phyloP scores from a whole-genome alignment of 1,284 basidiomycete species.

The Prillingera fragicola region DNA sequence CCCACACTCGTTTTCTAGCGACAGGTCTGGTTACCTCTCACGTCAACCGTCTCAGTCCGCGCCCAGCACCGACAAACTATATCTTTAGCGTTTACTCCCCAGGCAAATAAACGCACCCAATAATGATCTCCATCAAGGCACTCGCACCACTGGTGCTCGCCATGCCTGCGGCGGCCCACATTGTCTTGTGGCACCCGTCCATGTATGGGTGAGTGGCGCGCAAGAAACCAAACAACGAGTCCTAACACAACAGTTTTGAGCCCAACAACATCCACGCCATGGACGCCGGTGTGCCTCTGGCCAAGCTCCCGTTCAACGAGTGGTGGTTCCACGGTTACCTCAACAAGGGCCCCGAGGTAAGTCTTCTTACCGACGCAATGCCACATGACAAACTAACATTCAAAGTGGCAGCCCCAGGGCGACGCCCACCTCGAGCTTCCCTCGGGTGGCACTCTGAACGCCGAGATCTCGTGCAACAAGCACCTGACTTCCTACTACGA shows the following conservation, averaged over 20 bases:
- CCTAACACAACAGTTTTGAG: slow-evolving; percentile 3
- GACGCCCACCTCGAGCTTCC: slow-evolving; percentile 36
- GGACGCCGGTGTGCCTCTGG: slow-evolving; percentile 3
- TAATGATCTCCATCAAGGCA: too few species aligned
- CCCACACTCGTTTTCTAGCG: too few species aligned
- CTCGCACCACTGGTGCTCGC: too few species aligned
- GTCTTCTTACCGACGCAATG: slow-evolving; percentile 27
- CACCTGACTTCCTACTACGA: slow-evolving; percentile 11
- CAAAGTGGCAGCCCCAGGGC: too few species aligned
- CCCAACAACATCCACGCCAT: neutral
- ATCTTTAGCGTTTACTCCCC: too few species aligned
- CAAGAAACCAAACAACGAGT: too few species aligned
- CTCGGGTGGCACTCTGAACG: slow-evolving; percentile 35
- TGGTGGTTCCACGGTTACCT: slow-evolving; percentile 61
- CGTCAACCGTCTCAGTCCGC: too few species aligned
- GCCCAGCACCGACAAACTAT: too few species aligned
- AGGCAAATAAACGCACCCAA: too few species aligned
- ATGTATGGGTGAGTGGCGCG: slow-evolving; percentile 42
- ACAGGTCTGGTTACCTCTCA: too few species aligned
- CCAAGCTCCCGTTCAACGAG: slow-evolving; percentile 46
- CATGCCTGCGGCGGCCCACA: slow-evolving; percentile 25
- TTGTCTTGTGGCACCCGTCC: slow-evolving; percentile 35
- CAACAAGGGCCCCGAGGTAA: slow-evolving; percentile 28
- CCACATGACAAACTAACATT: too few species aligned
- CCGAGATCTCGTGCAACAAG: slow-evolving; percentile 40